Base-by-base conservation (phyloP, 768 basidiomycete species). In the Kwoniella pini region DNA sequence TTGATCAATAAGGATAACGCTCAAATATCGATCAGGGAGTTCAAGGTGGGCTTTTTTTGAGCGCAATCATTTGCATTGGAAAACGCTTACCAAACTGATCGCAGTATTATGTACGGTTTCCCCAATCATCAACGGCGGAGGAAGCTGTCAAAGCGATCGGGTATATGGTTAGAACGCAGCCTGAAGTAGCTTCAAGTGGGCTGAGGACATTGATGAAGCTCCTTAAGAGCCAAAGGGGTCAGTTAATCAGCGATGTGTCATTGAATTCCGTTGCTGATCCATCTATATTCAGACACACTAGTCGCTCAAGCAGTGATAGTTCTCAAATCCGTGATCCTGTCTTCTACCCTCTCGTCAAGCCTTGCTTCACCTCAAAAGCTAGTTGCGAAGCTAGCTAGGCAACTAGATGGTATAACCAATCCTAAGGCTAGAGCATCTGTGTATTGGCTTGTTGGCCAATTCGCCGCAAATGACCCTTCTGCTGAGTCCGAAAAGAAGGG, bases 381-480 rank as follows among this genome's bases (percentile, higher is more conserved):
- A 63, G 87, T 95, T n/a, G 83, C 86, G 2, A 85, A 86, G 33
- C 85, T 97, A 5, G 90, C 91, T 0, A 82, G 84, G 49, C 83
- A 84, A 30, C 83, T 95, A 45, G 89, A 91, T 48, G 87, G 86
- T 52, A 89, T 97, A 51, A 83, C 81, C 6, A 90, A 93, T 68
- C 81, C 87, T 1, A 84, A 86, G 69, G 92, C 94, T 1, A 81
- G 90, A 28, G 91, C 94, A 0, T 92, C 89, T 67, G 86, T 97
- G 0, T 80, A 91, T 24, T 96, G 95, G 92, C 84, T 97, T 0
- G 91, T 92, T 0, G 94, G 95, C 0, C 91, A 96, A 75, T 91
- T 91, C 72, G 85, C 88, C 17, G 82, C 82, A 17, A 38, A 28
- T 10, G 51, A 54, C 13, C 24, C 44, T 0, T 38, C 52, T 1